A percentile compares a stretch with the other conserved stretches of the same genome.
Conservation (phyloP, 768 basidiomycete genomes). For the Boletus rubropictus region DNA sequence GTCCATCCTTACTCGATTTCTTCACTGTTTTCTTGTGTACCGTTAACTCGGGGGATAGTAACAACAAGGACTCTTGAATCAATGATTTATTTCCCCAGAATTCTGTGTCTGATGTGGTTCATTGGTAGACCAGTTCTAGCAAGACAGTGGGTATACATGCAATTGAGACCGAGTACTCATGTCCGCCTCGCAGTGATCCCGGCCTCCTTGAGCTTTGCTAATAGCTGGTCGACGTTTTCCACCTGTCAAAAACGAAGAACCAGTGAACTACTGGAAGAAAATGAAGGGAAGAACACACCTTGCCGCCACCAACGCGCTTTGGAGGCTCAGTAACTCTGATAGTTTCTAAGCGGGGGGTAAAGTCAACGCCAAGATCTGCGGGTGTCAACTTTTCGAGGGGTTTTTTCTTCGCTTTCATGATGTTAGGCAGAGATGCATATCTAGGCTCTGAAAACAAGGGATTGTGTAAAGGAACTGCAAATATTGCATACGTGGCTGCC, state of each 20-base stretch:
- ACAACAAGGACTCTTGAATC: slow-evolving; percentile 14
- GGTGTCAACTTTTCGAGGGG: slow-evolving; percentile 78
- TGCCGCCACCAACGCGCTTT: slow-evolving; percentile 84
- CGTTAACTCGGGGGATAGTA: slow-evolving; percentile 1
- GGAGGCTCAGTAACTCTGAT: slow-evolving; percentile 87
- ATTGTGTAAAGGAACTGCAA: background rate
- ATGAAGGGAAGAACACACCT: slow-evolving; percentile 40
- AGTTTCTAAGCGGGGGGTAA: slow-evolving; percentile 76
- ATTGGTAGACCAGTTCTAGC: background rate
- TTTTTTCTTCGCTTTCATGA: slow-evolving; percentile 99
- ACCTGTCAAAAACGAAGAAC: slow-evolving; percentile 39
- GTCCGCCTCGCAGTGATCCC: slow-evolving; percentile 43
- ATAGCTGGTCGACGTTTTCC: slow-evolving; percentile 80
- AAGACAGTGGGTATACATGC: slow-evolving; percentile 5
- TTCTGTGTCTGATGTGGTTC: background rate
- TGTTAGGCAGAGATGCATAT: slow-evolving; percentile 94
- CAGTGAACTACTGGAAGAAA: background rate
- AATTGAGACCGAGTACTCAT: slow-evolving; percentile 8
- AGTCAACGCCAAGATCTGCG: slow-evolving; percentile 77
- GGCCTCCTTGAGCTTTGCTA: slow-evolving; percentile 84
- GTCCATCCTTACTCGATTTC: slow-evolving; percentile 1
- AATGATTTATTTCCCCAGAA: slow-evolving; percentile 9
- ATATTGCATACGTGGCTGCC: background rate
- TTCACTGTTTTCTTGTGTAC: slow-evolving; percentile 12
- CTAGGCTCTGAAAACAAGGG: slow-evolving; percentile 64